Conservation (phyloP, 2,329 filamentous ascomycete genomes). For the Massarina eburnea region DNA sequence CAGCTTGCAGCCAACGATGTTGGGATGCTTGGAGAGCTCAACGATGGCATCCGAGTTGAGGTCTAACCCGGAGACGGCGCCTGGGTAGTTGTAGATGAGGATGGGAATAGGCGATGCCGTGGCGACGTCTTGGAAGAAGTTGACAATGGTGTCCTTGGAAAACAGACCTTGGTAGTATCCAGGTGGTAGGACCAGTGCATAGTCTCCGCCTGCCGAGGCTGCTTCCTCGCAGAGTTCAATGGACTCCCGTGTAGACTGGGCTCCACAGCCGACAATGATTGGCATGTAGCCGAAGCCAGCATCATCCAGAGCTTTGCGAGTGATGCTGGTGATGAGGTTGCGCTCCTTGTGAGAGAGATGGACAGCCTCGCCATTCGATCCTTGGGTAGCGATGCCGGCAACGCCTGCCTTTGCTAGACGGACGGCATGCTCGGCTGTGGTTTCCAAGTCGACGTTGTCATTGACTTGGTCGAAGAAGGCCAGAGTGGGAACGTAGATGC, state of each 20-base stretch:
- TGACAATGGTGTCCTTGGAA: constrained; percentile 58
- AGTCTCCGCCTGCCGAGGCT: constrained; percentile 69
- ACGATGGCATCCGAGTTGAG: constrained; percentile 65
- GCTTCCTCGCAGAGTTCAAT: constrained; percentile 71
- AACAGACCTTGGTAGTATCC: constrained; percentile 74
- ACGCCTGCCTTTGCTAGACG: constrained; percentile 73
- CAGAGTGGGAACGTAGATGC: constrained; percentile 49
- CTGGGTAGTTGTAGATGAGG: constrained; percentile 71
- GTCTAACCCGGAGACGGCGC: constrained; percentile 64
- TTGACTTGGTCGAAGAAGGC: constrained; percentile 47
- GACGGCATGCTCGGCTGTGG: constrained; percentile 54
- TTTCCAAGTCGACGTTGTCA: constrained; percentile 46
- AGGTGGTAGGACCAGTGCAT: constrained; percentile 74
- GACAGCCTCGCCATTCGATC: constrained; percentile 81
- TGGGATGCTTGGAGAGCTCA: constrained; percentile 61
- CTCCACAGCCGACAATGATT: constrained; percentile 74
- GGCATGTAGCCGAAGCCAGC: constrained; percentile 67
- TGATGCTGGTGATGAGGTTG: constrained; percentile 67
- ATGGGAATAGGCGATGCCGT: constrained; percentile 64
- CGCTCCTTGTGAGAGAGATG: constrained; percentile 73
- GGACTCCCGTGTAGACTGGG: constrained; percentile 72
- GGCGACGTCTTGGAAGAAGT: constrained; percentile 68
- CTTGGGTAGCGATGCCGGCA: constrained; percentile 73
- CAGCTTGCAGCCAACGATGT: constrained; percentile 69
- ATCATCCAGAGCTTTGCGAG: constrained; percentile 67